Base-by-base conservation (phyloP, 768 basidiomycete species). In the Multifurca ochricompacta region DNA sequence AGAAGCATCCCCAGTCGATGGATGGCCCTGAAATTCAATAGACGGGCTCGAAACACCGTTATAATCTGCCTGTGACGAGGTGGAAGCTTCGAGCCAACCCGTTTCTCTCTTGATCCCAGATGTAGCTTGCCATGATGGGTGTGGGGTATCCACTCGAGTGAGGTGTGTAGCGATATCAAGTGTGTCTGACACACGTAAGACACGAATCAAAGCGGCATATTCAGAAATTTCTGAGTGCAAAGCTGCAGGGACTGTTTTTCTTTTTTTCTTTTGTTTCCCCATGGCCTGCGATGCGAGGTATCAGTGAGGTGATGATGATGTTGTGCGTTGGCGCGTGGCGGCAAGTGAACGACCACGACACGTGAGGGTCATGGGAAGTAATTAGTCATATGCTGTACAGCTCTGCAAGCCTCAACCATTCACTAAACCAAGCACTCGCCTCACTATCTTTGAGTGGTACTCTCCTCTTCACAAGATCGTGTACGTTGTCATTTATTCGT, bases 191-290 rank as follows among this genome's bases (percentile, higher is more conserved):
- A 81, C 78, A 45, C 81, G 73, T n/a, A 88, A 67, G 9, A 77
- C 79, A 49, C 85, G 80, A 36, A 88, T 66, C 10, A 88, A 73
- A 10, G 80, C 79, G 11, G 80, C 68, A 65, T 87, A 85, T 65
- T 86, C 85, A 1, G 77, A 73, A 42, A 87, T 71, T 63, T 88
- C 86, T 27, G 74, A 72, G 64, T 84, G 82, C 3, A 86, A 67
- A 16, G 75, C 73, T 28, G 70, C 62, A 11, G 85, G 77, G 27
- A 87, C 74, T 23, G 61, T 62, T 27, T 68, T 67, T 25, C 75
- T 74, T 32, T 75, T 74, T 32, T 67, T 67, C 27, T 76, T 74
- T 64, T 75, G 75, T 52, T 62, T 66, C 66, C 71, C 71, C 68
- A 67, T 69, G 37, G 39, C 44, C 40, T 27, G n/a, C n/a, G n/a